Conservation (phyloP, 2,329 filamentous ascomycete genomes). For the Aureobasidium sp. region DNA sequence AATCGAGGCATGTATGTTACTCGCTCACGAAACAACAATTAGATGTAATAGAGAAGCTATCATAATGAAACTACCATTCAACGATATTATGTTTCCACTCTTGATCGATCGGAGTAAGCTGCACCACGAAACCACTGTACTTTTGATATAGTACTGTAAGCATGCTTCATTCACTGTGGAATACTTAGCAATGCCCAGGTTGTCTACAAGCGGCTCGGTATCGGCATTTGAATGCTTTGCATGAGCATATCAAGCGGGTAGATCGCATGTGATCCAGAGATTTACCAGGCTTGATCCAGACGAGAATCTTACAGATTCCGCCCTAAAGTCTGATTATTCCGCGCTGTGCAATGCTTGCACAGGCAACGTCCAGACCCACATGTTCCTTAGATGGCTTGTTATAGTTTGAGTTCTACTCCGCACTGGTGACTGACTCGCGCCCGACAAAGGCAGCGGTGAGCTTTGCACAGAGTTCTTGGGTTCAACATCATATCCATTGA, state of each 20-base stretch:
- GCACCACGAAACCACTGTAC: too few species aligned
- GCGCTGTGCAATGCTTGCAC: too few species aligned
- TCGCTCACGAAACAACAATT: background rate
- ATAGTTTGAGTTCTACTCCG: background rate
- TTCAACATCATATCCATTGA: background rate
- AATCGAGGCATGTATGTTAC: background rate
- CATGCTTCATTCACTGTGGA: too few species aligned
- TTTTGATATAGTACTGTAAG: too few species aligned
- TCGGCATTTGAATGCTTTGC: too few species aligned
- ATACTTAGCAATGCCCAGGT: too few species aligned
- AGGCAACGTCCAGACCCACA: background rate
- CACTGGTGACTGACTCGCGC: background rate
- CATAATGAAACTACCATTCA: background rate
- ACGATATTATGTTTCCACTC: background rate
- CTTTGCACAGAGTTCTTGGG: background rate
- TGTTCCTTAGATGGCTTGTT: background rate
- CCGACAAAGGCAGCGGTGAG: background rate
- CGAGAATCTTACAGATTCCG: background rate
- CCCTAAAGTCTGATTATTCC: background rate
- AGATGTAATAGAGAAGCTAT: background rate
- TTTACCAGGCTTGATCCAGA: background rate
- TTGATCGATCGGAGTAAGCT: background rate
- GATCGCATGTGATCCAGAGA: background rate
- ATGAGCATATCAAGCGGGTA: too few species aligned
- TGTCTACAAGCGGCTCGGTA: too few species aligned